Evolutionary conservation across 179 eudicot genomes (phyloP), one percentile per base, ranked within the genome.

Genomic region (Patellifolia procumbens): DNA sequence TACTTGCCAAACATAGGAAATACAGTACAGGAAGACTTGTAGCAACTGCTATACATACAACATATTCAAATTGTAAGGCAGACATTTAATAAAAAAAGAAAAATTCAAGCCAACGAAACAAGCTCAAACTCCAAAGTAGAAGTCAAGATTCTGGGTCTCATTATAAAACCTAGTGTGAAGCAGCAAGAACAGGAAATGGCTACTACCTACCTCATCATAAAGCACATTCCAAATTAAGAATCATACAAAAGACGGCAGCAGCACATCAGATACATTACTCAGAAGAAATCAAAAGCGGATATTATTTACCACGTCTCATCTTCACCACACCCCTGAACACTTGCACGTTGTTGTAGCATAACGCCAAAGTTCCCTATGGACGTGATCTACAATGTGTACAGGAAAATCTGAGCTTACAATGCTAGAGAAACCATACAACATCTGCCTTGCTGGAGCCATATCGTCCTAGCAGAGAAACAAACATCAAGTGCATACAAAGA

Each of bases 311-410:
- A 46, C 95, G 93, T 81, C 97, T 87, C 94, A 93, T 85, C 80
- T 90, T 93, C 56, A 91, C 98, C 24, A 89, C 95, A 53, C 90
- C 93, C 81, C 91, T 84, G 82, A 90, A 93, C 76, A 93, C 93
- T 87, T 91, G 80, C 81, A 90, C 71, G 75, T 93, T 91, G 89
- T 90, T 83, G 87, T 89, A 92, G 87, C 95, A 74, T n/a, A n/a
- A n/a, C n/a, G n/a, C n/a, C n/a, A n/a, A n/a, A n/a, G n/a, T n/a
- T n/a, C n/a, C n/a, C n/a, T 37, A 93, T 93, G 43, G 95, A 92
- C 96, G 90, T 92, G 74, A 92, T 85, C 98, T 93, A 82, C 70
- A 59, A 70, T 15, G 9, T 65, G 46, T 15, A 64, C 5, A n/a
- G n/a, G 15, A 59, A 31, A 43, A 32, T 60, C 16, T 75, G 74